A percentile compares a stretch with the other conserved stretches of the same genome.
Evolutionary conservation across 352 stramenopile species (phyloP).

Genomic region (Globisporangium mamillatum): DNA sequence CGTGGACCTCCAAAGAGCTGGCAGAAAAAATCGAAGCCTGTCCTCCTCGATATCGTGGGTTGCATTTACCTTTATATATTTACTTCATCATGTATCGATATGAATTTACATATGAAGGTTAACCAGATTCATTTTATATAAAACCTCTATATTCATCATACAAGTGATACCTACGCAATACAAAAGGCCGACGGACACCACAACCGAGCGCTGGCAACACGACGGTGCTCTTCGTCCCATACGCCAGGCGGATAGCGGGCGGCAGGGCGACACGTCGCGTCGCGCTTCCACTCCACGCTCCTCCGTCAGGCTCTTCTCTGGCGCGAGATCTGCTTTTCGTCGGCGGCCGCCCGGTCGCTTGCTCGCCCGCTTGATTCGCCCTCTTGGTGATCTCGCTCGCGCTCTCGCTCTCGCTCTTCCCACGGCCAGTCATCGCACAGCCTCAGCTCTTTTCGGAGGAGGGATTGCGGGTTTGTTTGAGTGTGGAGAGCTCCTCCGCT

Average conservation of each 20-base stretch:
- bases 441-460: slow-evolving; percentile 1
- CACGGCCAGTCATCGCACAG: slow-evolving; percentile 5
- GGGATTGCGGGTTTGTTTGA: background rate
- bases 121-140: background rate
- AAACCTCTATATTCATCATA: background rate
- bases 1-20: background rate
- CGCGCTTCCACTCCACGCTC: background rate
- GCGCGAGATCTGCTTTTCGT: background rate
- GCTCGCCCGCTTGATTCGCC: slow-evolving; percentile 5
- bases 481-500: background rate
- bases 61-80: background rate
- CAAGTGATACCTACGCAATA: background rate
- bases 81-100: background rate
- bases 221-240: slow-evolving; percentile 4
- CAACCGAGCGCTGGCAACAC: slow-evolving; percentile 1
- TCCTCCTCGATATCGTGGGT: background rate
- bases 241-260: background rate
- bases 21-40: slow-evolving; percentile 5
- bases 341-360: background rate
- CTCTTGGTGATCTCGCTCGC: slow-evolving; percentile 6
- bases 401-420: background rate
- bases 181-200: background rate
- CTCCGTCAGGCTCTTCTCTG: background rate
- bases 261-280: background rate
- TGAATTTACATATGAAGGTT: no score